Base-by-base conservation (phyloP, 257 asterid genomes). In the Galeopsis tetrahit region DNA sequence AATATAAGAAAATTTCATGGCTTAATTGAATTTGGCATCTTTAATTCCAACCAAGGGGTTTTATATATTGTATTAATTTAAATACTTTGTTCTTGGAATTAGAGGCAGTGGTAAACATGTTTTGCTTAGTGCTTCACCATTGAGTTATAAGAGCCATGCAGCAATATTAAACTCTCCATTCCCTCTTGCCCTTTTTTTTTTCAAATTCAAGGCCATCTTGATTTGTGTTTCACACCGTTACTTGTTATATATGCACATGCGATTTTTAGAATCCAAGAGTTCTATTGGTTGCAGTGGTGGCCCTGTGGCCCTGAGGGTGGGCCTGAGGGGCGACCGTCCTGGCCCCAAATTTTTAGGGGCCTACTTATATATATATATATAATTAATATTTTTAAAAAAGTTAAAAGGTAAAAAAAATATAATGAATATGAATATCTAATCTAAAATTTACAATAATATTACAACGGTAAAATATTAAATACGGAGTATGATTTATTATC, bases 41-140 rank as follows among this genome's bases (percentile, higher is more conserved):
- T 77, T 65, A 40, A 38, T 80, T 78, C 80, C 82, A 53, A 71
- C 36, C 28, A 0, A 77, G 13, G 40, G 11, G 46, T 66, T 62
- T 77, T 53, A n/a, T n/a, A n/a, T 13, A 21, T 78, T 65, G 21
- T 77, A 74, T 56, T 67, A 64, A 53, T 15, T 3, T 53, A 53
- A 21, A 44, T 33, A n/a, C n/a, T 14, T 28, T 76, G 87, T 69
- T 80, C 13, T 63, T 70, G 63, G 64, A 65, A 79, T 69, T 63
- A 43, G 64, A 73, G 71, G 52, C 82, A 68, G 70, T 42, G 59
- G 36, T 73, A 80, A 77, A 80, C 89, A 82, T 80, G 87, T 77
- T 65, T 69, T 76, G 78, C 82, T 73, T 77, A 42, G 77, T 78
- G 86, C 79, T 72, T 34, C 77, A 7, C 42, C 17, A 14, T 51